phyloP scores from a whole-genome alignment of 495 filamentous ascomycete species.

The Penicillium coprophilum region DNA sequence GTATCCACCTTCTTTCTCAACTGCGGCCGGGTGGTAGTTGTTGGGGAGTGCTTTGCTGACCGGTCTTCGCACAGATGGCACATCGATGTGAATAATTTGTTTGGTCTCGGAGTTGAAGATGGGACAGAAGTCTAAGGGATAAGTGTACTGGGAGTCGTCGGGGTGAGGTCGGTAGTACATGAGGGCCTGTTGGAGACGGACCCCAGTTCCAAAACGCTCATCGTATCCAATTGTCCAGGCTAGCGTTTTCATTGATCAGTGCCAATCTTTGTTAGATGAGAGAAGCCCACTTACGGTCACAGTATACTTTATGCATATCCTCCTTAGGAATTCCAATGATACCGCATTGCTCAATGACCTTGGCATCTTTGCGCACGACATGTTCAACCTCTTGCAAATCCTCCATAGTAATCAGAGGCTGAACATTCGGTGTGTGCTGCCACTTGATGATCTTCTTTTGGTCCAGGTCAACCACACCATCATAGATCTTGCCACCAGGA shows the following conservation, averaged over 20 bases:
- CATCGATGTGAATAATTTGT: constrained; percentile 84
- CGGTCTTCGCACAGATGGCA: constrained; percentile 76
- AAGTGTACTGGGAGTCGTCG: constrained; percentile 89
- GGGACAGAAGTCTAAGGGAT: constrained; percentile 90
- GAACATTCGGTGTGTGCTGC: constrained; percentile 75
- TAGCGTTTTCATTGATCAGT: constrained; percentile 24
- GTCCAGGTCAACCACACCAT: constrained; percentile 79
- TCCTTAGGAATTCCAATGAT: constrained; percentile 81
- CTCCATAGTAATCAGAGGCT: constrained; percentile 95
- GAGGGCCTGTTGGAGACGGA: constrained; percentile 86
- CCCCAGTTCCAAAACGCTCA: constrained; percentile 77
- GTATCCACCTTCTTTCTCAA: constrained; percentile 75
- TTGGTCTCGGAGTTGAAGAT: constrained; percentile 85
- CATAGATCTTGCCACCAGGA: constrained; percentile 75
- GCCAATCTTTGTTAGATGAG: neutral
- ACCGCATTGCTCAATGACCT: constrained; percentile 89
- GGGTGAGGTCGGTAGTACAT: constrained; percentile 92
- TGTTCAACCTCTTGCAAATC: constrained; percentile 87
- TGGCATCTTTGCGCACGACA: constrained; percentile 73
- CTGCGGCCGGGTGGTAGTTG: constrained; percentile 76
- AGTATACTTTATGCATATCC: constrained; percentile 92
- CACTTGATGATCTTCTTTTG: constrained; percentile 69
- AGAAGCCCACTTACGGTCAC: constrained; percentile 62
- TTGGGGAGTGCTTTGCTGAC: constrained; percentile 70
- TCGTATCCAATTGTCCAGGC: constrained; percentile 97